Evolutionary conservation across 116 monocot genomes (phyloP).

Genomic region (Dioscorea cayenensis): DNA sequence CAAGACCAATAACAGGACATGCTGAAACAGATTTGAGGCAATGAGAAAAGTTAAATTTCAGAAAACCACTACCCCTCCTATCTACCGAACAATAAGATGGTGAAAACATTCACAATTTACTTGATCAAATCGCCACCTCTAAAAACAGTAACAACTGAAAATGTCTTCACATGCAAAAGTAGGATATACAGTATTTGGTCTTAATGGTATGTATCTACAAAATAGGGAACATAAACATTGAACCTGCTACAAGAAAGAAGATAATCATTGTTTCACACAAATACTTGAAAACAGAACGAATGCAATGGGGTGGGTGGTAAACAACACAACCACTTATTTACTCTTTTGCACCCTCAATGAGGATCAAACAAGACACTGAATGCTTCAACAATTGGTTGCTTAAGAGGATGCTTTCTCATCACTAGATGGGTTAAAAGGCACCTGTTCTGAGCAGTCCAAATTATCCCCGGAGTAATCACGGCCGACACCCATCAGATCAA

Average conservation of each 20-base stretch:
- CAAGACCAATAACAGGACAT: too few species aligned
- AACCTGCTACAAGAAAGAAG: neutral
- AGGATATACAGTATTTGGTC: neutral
- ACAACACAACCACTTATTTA: neutral
- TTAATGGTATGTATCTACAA: neutral
- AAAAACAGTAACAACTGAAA: neutral
- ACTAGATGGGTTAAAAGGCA: slow-evolving; percentile 61
- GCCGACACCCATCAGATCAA: slow-evolving; percentile 93
- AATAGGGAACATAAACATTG: neutral
- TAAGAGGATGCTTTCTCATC: slow-evolving; percentile 27
- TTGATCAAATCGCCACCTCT: too few species aligned
- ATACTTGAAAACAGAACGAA: neutral
- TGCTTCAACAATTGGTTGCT: neutral
- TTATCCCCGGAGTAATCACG: slow-evolving; percentile 77
- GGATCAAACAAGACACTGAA: neutral
- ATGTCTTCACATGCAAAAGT: neutral
- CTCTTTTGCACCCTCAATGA: neutral
- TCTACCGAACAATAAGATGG: too few species aligned
- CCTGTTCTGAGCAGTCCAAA: slow-evolving; percentile 78
- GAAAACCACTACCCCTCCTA: too few species aligned
- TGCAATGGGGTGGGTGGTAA: too few species aligned
- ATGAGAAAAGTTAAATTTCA: too few species aligned
- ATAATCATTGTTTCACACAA: neutral
- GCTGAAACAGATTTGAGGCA: too few species aligned
- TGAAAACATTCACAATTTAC: too few species aligned